Evolutionary conservation across 257 asterid species (phyloP).

Genomic region (Cordia subcordata): DNA sequence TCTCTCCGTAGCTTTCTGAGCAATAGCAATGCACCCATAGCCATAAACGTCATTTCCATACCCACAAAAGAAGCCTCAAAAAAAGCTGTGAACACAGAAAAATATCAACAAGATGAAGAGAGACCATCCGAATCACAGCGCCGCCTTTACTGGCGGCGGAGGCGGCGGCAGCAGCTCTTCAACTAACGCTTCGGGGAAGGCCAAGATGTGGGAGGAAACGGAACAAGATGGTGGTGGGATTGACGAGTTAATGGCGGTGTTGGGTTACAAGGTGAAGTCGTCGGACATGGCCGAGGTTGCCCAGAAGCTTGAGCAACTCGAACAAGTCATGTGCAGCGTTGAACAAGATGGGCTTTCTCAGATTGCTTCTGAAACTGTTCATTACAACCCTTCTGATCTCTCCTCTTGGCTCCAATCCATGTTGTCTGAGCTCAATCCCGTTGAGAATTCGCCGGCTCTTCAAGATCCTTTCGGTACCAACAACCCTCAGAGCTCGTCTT

Average conservation of each 20-base stretch:
- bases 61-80: not conserved
- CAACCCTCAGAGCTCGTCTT: not conserved
- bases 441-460: not conserved
- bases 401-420: conserved; percentile 63
- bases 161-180: conserved; percentile 10
- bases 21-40: not conserved
- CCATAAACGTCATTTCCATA: not conserved
- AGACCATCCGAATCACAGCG: not conserved
- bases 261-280: conserved; percentile 46
- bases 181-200: conserved; percentile 16
- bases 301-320: conserved; percentile 49
- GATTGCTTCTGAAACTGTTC: conserved; percentile 48
- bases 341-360: conserved; percentile 36
- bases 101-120: not conserved
- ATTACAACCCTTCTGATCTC: conserved; percentile 65
- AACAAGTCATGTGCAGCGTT: conserved; percentile 48
- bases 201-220: conserved; percentile 42
- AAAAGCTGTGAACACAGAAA: not conserved
- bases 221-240: conserved; percentile 33
- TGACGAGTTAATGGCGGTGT: conserved; percentile 64
- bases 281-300: conserved; percentile 65
- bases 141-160: not conserved
- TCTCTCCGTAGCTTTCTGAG: not conserved
- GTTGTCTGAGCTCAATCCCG: conserved; percentile 46
- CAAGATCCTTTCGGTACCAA: not conserved